Evolutionary conservation across 768 basidiomycete species (phyloP), one percentile per base, ranked within the genome.

Genomic region (Mycena pura): DNA sequence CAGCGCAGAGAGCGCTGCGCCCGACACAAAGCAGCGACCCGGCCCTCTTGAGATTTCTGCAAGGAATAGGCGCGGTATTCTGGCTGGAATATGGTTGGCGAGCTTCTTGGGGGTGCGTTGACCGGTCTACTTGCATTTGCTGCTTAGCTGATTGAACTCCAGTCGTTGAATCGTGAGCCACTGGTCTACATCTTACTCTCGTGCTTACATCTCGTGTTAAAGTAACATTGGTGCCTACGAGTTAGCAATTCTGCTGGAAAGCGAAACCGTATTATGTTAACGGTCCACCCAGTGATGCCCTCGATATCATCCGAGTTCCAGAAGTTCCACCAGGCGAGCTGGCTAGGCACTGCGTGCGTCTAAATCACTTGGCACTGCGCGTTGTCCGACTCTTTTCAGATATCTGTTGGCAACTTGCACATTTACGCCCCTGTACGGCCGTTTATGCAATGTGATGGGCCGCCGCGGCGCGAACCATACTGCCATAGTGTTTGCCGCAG

Each of bases 351-450:
- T 36, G 80, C 89, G 88, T 91, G 74, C 68, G 79, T 71, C 15
- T 15, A 9, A 24, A 5, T 13, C 22, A 14, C 39, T 21, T 28
- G 21, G 10, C 17, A 2, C 17, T 21, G 14, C 27, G 7, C 8
- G 21, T 24, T 3, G 1, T 14, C 32, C 28, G 3, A 39, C 19
- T 47, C 34, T 6, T 21, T 17, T 10, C 60, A 92, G 91, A 8
- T 93, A 90, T 71, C 76, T 94, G 9, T 81, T 94, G 15, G 89
- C 92, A 8, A 91, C 85, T 14, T 91, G 89, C 72, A 91, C 91
- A 1, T 93, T 94, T 65, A 93, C 91, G 2, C 92, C 92, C 0
- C 78, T 93, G 10, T 94, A 94, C 70, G 92, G 92, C 27, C 86
- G 92, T 21, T 75, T 94, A 14, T 89, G 85, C 69, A 86, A 91